Conservation (phyloP, 352 stramenopile genomes). For the Phytophthora megakarya region DNA sequence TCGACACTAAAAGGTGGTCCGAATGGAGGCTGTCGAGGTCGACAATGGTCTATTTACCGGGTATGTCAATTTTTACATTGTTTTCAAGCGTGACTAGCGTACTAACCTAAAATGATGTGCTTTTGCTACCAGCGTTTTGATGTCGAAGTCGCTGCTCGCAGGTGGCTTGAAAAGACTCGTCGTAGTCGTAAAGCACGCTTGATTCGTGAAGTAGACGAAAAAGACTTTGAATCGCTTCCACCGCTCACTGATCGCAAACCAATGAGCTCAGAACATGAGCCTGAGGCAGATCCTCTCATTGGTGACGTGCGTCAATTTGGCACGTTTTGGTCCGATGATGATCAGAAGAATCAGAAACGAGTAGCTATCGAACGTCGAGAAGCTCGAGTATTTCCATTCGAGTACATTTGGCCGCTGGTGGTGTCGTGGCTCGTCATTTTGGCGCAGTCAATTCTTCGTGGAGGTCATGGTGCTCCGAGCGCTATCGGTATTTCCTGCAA, state of each 20-base stretch:
- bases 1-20: slow-evolving; percentile 48
- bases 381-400: slow-evolving; percentile 47
- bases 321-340: slow-evolving; percentile 49
- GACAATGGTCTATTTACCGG: slow-evolving; percentile 64
- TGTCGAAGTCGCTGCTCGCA: slow-evolving; percentile 54
- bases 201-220: slow-evolving; percentile 50
- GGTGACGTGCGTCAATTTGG: slow-evolving; percentile 33
- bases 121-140: slow-evolving; percentile 52
- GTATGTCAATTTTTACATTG: slow-evolving; percentile 36
- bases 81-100: too few relatives aligned
- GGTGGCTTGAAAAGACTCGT: slow-evolving; percentile 64
- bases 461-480: slow-evolving; percentile 62
- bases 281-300: slow-evolving; percentile 25
- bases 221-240: slow-evolving; percentile 66
- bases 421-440: slow-evolving; percentile 67
- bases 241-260: slow-evolving; percentile 31
- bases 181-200: slow-evolving; percentile 45
- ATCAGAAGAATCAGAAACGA: slow-evolving; percentile 32
- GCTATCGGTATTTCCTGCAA: slow-evolving; percentile 92
- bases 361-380: slow-evolving; percentile 45
- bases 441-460: slow-evolving; percentile 59
- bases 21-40: slow-evolving; percentile 42
- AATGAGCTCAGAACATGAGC: slow-evolving; percentile 16
- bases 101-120: not conserved
- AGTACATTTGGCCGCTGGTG: slow-evolving; percentile 53